Percentiles rank a stretch among this genome's conserved stretches.
Evolutionary conservation across 306 rosid genomes (phyloP).

Genomic region (Acacia confusa): DNA sequence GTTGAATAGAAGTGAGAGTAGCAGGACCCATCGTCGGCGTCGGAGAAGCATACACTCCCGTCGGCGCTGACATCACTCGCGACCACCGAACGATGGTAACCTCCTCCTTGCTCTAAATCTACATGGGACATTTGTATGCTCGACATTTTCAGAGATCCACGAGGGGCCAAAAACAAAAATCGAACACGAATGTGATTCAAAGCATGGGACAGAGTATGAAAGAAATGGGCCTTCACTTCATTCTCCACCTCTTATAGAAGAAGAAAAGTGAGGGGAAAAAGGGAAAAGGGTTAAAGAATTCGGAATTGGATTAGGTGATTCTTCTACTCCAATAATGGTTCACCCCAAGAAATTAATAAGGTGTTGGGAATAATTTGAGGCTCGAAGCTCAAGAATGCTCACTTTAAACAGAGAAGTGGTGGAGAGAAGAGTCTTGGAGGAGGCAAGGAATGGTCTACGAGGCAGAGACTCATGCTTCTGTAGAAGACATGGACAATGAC

Average conservation of each 20-base stretch:
- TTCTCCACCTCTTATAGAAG: conserved; percentile 1
- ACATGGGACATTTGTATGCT: conserved; percentile 43
- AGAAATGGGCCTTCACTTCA: conserved; percentile 20
- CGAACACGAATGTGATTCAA: background rate
- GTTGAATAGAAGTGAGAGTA: conserved; percentile 83
- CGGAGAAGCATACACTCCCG: conserved; percentile 63
- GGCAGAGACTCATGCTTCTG: conserved; percentile 37
- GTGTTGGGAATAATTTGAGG: conserved; percentile 23
- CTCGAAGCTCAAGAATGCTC: conserved; percentile 27
- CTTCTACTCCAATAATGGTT: conserved; percentile 47
- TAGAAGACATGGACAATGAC: conserved; percentile 38
- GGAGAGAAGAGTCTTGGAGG: conserved; percentile 3
- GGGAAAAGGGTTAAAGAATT: conserved; percentile 27
- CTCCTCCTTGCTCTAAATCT: conserved; percentile 80
- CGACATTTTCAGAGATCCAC: conserved; percentile 42
- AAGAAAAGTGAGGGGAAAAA: conserved; percentile 2
- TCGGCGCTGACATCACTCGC: conserved; percentile 60
- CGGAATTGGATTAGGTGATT: conserved; percentile 53
- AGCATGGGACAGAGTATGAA: conserved; percentile 2
- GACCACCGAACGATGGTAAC: conserved; percentile 40
- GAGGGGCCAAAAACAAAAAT: conserved; percentile 10
- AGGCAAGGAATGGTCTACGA: conserved; percentile 33
- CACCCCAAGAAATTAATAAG: conserved; percentile 13
- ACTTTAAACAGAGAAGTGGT: conserved; percentile 25
- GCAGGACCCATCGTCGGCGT: conserved; percentile 80